These are phyloP conservation scores for Mycena galopus DNA, from an alignment of 768 basidiomycete genomes.

Conservation along the genomic window DNA sequence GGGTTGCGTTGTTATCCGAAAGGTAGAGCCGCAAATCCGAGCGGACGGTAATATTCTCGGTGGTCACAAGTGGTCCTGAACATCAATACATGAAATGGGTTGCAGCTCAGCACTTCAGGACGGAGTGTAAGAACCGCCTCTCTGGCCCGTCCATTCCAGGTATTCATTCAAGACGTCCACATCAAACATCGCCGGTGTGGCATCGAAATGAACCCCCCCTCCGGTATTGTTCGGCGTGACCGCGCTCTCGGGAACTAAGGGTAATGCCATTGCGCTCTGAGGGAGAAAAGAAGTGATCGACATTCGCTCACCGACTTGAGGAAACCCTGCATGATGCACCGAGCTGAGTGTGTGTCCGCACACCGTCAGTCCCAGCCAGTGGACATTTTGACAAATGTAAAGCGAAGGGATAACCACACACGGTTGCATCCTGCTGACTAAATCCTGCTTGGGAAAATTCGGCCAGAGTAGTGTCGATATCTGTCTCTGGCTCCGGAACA, in stretches of 20 bases:
- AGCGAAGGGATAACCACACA: too few relatives aligned
- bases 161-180: conserved; percentile 33
- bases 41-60: conserved; percentile 39
- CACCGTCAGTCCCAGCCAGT: conserved; percentile 24
- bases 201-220: conserved; percentile 36
- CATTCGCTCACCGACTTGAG: conserved; percentile 31
- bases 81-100: not conserved
- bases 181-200: conserved; percentile 34
- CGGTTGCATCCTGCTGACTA: conserved; percentile 32
- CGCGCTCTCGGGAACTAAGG: conserved; percentile 32
- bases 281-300: too few relatives aligned
- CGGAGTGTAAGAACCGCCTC: conserved; percentile 40
- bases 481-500: conserved; percentile 41
- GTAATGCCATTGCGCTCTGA: too few relatives aligned
- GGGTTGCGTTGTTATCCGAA: conserved; percentile 40
- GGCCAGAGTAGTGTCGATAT: conserved; percentile 29
- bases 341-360: conserved; percentile 35
- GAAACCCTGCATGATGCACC: conserved; percentile 35
- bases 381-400: too few relatives aligned
- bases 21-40: conserved; percentile 42
- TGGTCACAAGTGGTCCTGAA: conserved; percentile 39
- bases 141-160: conserved; percentile 18
- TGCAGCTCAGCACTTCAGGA: too few relatives aligned
- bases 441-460: conserved; percentile 35
- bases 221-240: conserved; percentile 35